These are phyloP conservation scores for Potentilla sterilis DNA, from an alignment of 306 rosid genomes.

Conservation along the genomic window DNA sequence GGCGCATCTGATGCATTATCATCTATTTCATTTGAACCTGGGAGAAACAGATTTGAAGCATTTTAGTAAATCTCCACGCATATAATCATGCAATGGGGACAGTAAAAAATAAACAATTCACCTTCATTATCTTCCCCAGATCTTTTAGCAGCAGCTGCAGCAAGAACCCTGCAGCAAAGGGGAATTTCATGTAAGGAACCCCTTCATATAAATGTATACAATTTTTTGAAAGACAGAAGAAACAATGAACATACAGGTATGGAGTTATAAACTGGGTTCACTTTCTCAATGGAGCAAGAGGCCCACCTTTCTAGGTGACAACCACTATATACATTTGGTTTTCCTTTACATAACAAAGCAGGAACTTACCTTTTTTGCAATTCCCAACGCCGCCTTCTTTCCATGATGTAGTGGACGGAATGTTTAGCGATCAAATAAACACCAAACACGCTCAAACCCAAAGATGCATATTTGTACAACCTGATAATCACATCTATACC, in stretches of 20 bases:
- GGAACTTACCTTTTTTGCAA: slow-evolving; percentile 58
- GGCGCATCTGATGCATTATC: slow-evolving; percentile 50
- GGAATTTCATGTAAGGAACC: not conserved
- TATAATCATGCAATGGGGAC: slow-evolving; percentile 11
- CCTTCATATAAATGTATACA: not conserved
- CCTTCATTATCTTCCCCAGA: slow-evolving; percentile 73
- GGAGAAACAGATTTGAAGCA: slow-evolving; percentile 18
- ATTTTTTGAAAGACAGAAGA: not conserved
- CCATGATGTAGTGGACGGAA: slow-evolving; percentile 63
- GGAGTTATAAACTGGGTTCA: slow-evolving; percentile 1
- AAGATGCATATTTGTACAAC: slow-evolving; percentile 90
- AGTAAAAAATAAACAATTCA: slow-evolving; percentile 28
- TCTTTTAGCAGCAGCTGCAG: slow-evolving; percentile 91
- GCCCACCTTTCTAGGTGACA: not conserved
- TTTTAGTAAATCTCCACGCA: slow-evolving; percentile 18
- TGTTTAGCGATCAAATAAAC: slow-evolving; percentile 78
- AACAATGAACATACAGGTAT: not conserved
- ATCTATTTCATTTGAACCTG: slow-evolving; percentile 55
- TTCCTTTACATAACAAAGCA: not conserved
- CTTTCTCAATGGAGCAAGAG: not conserved
- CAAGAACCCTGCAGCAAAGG: slow-evolving; percentile 75
- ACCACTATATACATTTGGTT: not conserved
- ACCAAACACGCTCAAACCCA: slow-evolving; percentile 78
- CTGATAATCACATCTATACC: slow-evolving; percentile 42
- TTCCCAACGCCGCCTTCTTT: slow-evolving; percentile 63